Base-by-base conservation (phyloP, 2,329 filamentous ascomycete species). In the Ophioceras dolichostomum region DNA sequence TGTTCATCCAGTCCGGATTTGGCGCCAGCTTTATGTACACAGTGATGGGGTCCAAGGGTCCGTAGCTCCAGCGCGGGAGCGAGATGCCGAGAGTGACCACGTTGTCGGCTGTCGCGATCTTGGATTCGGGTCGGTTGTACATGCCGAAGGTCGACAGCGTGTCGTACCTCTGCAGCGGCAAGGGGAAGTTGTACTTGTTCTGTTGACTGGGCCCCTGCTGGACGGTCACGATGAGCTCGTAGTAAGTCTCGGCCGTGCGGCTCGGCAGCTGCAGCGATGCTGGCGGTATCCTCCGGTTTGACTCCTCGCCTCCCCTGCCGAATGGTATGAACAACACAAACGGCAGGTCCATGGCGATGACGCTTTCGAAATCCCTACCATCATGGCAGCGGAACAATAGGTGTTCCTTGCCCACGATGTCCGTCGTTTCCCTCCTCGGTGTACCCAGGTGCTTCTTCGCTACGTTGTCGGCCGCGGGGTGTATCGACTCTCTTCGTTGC, bases 321-420 rank as follows among this genome's bases (percentile, higher is more conserved):
- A 88, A 96, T 3, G 91, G 91, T 55, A 98, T 95, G 60, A 96
- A 96, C 41, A 98, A 75, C 30, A 96, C 84, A 55, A 98, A 98
- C 1, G 91, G 91, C 14, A 98, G 67, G 58, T 98, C 91, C 91
- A 98, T 96, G 48, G 83, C 80, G 44, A 95, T 79, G 41, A 98
- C 82, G 50, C 76, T 84, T 55, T 96, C 91, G 33, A 80, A 79
- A 53, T 94, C 86, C 55, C 77, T 83, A 33, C 87, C 88, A 3
- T 82, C 73, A 2, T 82, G 72, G 59, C 88, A 94, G 47, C 88
- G 78, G 57, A 89, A 96, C 39, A 98, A 65, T 26, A 96, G 68
- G 61, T 94, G 82, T 62, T 98, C 91, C 58, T 95, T 95, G 47
- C 91, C 91, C 33, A 98, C 89, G 31, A 94, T 77, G 59, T 96